A percentile compares a stretch with the other conserved stretches of the same genome.
Evolutionary conservation across 192 early-diverging fungal genomes (phyloP).

Genomic region (Entomortierella chlamydospora): DNA sequence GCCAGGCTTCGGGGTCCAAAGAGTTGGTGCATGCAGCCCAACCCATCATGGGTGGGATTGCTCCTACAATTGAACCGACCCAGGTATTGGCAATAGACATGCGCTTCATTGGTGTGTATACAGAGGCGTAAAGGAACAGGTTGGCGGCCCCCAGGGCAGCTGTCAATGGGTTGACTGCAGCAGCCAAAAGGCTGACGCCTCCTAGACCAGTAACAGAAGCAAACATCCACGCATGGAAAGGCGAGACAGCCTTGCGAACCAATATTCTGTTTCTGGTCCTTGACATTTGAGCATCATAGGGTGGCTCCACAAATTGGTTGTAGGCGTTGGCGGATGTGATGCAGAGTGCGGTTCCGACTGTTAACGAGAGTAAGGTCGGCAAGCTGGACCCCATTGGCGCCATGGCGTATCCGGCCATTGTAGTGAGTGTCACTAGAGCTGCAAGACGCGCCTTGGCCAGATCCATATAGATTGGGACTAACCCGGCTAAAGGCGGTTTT

Average conservation of each 20-base stretch:
- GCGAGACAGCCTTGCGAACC: conserved; percentile 81
- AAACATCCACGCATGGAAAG: conserved; percentile 81
- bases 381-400: conserved; percentile 77
- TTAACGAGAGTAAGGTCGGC: conserved; percentile 80
- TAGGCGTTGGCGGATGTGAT: conserved; percentile 91
- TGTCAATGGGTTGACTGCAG: conserved; percentile 89
- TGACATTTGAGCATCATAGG: conserved; percentile 98
- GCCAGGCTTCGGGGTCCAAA: conserved; percentile 80
- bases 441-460: conserved; percentile 90
- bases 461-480: conserved; percentile 59
- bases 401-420: conserved; percentile 95
- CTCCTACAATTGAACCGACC: conserved; percentile 94
- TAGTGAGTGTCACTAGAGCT: conserved; percentile 89
- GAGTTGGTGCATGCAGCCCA: conserved; percentile 90
- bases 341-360: conserved; percentile 88
- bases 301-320: conserved; percentile 96
- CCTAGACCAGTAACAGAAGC: conserved; percentile 74
- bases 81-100: conserved; percentile 94
- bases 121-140: conserved; percentile 87
- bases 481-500: conserved; percentile 23
- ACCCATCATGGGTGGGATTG: conserved; percentile 98
- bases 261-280: conserved; percentile 90
- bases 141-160: conserved; percentile 86
- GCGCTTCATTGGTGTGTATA: conserved; percentile 97
- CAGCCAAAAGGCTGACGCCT: conserved; percentile 72